Percentiles rank a stretch among this genome's conserved stretches.
phyloP scores from a whole-genome alignment of 805 yeast species.

The Yarrowia osloensis region DNA sequence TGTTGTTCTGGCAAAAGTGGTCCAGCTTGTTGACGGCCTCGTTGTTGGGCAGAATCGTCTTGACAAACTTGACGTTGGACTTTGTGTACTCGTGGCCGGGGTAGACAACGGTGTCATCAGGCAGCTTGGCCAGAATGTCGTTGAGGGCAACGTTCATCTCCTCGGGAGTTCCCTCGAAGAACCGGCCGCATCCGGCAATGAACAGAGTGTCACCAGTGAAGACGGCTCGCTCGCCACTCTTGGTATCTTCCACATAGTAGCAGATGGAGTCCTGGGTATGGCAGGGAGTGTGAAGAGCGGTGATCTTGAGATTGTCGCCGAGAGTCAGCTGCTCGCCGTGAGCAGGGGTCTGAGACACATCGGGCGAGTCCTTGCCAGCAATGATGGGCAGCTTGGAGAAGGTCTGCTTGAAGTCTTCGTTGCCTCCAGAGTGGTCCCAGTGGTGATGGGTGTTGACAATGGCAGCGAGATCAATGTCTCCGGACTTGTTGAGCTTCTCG shows the following conservation, averaged over 20 bases:
- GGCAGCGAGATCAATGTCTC: constrained; percentile 57
- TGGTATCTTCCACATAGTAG: constrained; percentile 68
- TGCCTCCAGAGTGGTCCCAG: constrained; percentile 92
- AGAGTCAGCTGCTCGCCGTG: constrained; percentile 62
- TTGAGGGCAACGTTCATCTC: constrained; percentile 79
- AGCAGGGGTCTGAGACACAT: constrained; percentile 68
- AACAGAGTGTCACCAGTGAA: constrained; percentile 96
- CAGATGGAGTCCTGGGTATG: constrained; percentile 97
- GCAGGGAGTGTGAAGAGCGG: constrained; percentile 93
- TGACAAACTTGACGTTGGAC: constrained; percentile 76
- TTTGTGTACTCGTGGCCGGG: constrained; percentile 97
- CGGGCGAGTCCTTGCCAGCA: constrained; percentile 81
- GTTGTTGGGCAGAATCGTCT: constrained; percentile 54
- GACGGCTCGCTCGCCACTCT: constrained; percentile 64
- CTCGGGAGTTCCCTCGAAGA: constrained; percentile 84
- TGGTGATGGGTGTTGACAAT: constrained; percentile 97
- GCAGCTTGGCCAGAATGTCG: constrained; percentile 57
- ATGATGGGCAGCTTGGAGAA: constrained; percentile 60
- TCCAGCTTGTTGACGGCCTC: constrained; percentile 58
- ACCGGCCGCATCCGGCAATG: constrained; percentile 93
- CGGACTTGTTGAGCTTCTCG: constrained; percentile 42
- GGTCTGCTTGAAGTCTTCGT: constrained; percentile 45
- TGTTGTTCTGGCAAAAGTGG: constrained; percentile 54
- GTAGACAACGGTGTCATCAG: constrained; percentile 70
- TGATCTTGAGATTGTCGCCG: constrained; percentile 65